These are phyloP conservation scores for Ophiostoma australiae DNA, from an alignment of 2,329 filamentous ascomycete species.

Conservation along the genomic window DNA sequence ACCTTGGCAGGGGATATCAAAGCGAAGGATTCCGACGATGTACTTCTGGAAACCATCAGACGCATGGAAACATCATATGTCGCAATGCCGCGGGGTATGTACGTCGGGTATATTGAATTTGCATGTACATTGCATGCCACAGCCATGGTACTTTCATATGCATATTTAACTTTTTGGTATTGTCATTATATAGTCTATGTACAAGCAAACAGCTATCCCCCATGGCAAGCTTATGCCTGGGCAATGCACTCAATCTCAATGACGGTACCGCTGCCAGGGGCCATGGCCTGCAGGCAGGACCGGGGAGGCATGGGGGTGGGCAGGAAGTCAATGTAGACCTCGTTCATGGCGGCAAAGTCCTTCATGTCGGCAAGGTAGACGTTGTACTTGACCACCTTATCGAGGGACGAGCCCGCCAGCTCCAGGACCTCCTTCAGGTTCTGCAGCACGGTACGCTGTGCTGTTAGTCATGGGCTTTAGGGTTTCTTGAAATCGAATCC, in stretches of 20 bases:
- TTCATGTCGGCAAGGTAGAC: conserved; percentile 62
- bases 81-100: not conserved
- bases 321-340: conserved; percentile 56
- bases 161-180: not conserved
- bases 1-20: not conserved
- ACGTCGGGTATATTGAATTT: no score
- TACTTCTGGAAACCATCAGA: not conserved
- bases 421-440: conserved; percentile 57
- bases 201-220: not conserved
- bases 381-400: conserved; percentile 63
- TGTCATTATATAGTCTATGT: conserved; percentile 11
- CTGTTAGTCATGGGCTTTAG: not conserved
- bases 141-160: not conserved
- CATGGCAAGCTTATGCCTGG: conserved; percentile 39
- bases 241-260: conserved; percentile 90
- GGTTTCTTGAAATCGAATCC: not conserved
- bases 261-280: conserved; percentile 76
- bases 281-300: conserved; percentile 82
- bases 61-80: not conserved
- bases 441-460: conserved; percentile 50
- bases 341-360: conserved; percentile 57
- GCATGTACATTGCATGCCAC: not conserved
- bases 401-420: conserved; percentile 53
- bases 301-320: conserved; percentile 72
- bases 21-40: not conserved